These are phyloP conservation scores for Triticum dicoccoides DNA, from an alignment of 176 grass and related monocot genomes.

Conservation along the genomic window DNA sequence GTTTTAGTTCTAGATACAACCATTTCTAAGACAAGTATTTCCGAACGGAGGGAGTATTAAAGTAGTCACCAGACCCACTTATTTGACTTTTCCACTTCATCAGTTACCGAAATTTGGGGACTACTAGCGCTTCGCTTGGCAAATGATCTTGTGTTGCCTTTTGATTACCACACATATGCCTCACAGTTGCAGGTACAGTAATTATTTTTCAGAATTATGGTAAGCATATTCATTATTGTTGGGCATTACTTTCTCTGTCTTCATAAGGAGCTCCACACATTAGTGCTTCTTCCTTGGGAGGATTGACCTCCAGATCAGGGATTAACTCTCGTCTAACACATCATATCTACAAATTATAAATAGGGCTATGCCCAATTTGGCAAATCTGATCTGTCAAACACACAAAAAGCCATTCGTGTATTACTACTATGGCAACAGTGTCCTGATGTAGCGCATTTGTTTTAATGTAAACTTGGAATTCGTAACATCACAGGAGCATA, in stretches of 20 bases:
- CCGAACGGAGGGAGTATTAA: no score
- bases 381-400: constrained; percentile 12
- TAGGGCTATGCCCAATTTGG: background rate
- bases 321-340: background rate
- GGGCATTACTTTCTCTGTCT: background rate
- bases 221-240: constrained; percentile 2
- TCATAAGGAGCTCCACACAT: background rate
- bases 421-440: background rate
- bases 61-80: background rate
- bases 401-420: background rate
- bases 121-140: constrained; percentile 75
- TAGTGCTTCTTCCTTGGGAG: background rate
- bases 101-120: constrained; percentile 94
- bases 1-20: no score
- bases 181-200: constrained; percentile 63
- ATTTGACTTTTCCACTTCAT: constrained; percentile 33
- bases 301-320: background rate
- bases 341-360: background rate
- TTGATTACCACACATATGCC: constrained; percentile 78
- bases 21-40: no score
- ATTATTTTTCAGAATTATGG: constrained; percentile 22
- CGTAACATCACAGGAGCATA: constrained; percentile 55
- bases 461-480: constrained; percentile 12
- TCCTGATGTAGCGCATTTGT: background rate
- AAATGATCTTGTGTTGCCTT: constrained; percentile 79